phyloP scores from a whole-genome alignment of 768 basidiomycete species.

The Lanmaoa pseudosensibilis region DNA sequence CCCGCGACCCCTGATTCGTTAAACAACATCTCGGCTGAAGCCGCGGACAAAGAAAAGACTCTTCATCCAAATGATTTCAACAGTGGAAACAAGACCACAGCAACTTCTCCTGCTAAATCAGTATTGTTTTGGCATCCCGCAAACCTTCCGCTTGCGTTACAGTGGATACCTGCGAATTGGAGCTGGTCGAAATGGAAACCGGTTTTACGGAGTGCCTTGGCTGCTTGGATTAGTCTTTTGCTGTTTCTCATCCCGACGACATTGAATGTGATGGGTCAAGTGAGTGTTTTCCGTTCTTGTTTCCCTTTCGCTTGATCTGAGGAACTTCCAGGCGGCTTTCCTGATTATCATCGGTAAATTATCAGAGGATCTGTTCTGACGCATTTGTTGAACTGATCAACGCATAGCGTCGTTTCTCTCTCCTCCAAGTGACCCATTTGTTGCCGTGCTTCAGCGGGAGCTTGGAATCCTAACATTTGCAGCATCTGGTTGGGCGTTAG shows the following conservation, averaged over 20 bases:
- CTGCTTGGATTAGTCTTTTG: slow-evolving; percentile 60
- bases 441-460: slow-evolving; percentile 68
- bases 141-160: slow-evolving; percentile 34
- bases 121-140: neutral
- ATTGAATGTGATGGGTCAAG: slow-evolving; percentile 56
- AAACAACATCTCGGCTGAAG: neutral
- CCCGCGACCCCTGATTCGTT: neutral
- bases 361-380: neutral
- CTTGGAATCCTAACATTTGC: slow-evolving; percentile 51
- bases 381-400: slow-evolving; percentile 1
- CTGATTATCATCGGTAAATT: slow-evolving; percentile 58
- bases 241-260: slow-evolving; percentile 57
- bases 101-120: neutral
- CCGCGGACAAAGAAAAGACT: neutral
- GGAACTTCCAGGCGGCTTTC: slow-evolving; percentile 52
- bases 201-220: slow-evolving; percentile 57
- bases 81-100: neutral
- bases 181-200: slow-evolving; percentile 62
- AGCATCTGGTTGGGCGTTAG: slow-evolving; percentile 59
- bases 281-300: slow-evolving; percentile 16
- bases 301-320: neutral
- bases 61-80: neutral
- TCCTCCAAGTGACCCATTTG: slow-evolving; percentile 66
- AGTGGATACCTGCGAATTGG: slow-evolving; percentile 60
- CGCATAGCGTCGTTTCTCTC: slow-evolving; percentile 62